phyloP scores from a whole-genome alignment of 495 filamentous ascomycete genomes.

The Glutinoglossum americanum region DNA sequence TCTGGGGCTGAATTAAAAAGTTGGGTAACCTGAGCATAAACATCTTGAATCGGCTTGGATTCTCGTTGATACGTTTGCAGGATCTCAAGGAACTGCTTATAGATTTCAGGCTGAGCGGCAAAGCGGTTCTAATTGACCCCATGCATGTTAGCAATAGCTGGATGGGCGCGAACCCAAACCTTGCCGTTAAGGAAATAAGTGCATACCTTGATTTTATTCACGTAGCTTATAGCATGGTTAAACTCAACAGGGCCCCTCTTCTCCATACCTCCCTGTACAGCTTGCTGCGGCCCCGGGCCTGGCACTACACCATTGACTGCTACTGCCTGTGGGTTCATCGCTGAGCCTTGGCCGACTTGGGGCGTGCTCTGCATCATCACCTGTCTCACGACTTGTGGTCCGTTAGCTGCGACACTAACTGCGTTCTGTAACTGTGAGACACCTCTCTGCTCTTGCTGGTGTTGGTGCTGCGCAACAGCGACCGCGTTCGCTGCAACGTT shows the following conservation, averaged over 20 bases:
- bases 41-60: slow-evolving; percentile 95
- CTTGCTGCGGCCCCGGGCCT: slow-evolving; percentile 16
- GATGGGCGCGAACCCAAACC: no score
- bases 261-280: slow-evolving; percentile 42
- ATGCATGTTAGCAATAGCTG: background rate
- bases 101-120: slow-evolving; percentile 84
- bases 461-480: slow-evolving; percentile 31
- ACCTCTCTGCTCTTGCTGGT: slow-evolving; percentile 63
- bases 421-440: slow-evolving; percentile 64
- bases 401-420: slow-evolving; percentile 32
- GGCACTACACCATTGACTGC: slow-evolving; percentile 8
- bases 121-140: slow-evolving; percentile 51
- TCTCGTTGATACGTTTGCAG: slow-evolving; percentile 97
- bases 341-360: slow-evolving; percentile 21
- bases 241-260: slow-evolving; percentile 94
- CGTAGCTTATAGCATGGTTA: slow-evolving; percentile 98
- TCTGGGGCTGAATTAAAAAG: slow-evolving; percentile 90
- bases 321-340: slow-evolving; percentile 17
- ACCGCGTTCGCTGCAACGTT: slow-evolving; percentile 23
- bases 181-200: background rate
- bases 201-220: slow-evolving; percentile 96
- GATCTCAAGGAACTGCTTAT: slow-evolving; percentile 98
- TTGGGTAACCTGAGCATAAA: slow-evolving; percentile 90
- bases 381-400: slow-evolving; percentile 18
- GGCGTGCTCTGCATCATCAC: slow-evolving; percentile 23